These are phyloP conservation scores for Ganoderma lingzhi DNA, from an alignment of 1,284 basidiomycete genomes.

Conservation along the genomic window DNA sequence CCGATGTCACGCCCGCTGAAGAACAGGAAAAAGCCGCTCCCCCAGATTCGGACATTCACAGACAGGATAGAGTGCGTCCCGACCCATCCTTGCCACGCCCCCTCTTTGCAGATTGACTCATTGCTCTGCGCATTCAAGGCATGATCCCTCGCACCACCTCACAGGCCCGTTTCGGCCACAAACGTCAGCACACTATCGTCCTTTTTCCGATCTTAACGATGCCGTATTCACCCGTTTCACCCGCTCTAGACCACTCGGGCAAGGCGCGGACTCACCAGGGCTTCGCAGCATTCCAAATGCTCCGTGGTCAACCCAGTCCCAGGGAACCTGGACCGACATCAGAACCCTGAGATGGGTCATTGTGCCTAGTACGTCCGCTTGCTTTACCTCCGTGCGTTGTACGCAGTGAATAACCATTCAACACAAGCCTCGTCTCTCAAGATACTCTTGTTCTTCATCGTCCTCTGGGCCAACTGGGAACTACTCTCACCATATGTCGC, in stretches of 20 bases:
- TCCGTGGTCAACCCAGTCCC: conserved; percentile 36
- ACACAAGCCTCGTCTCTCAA: conserved; percentile 71
- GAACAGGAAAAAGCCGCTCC: conserved; percentile 19
- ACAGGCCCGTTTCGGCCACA: conserved; percentile 67
- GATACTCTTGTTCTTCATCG: conserved; percentile 75
- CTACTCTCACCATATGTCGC: conserved; percentile 59
- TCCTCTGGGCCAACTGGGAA: conserved; percentile 81
- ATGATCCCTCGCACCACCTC: conserved; percentile 64
- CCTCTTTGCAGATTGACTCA: conserved; percentile 21
- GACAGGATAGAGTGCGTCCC: conserved; percentile 36
- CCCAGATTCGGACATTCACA: conserved; percentile 24
- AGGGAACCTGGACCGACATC: conserved; percentile 56
- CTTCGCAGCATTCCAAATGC: conserved; percentile 12
- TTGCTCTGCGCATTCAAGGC: conserved; percentile 41
- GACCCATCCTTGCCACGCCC: background rate
- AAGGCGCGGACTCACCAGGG: conserved; percentile 23
- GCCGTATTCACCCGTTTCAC: background rate
- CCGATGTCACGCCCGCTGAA: conserved; percentile 20
- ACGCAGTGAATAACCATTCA: background rate
- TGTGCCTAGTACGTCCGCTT: conserved; percentile 68
- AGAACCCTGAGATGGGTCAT: conserved; percentile 75
- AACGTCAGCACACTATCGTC: conserved; percentile 51
- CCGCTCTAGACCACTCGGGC: conserved; percentile 21
- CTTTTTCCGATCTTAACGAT: background rate
- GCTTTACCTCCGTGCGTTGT: conserved; percentile 9